Evolutionary conservation across 2,329 filamentous ascomycete species (phyloP).

Genomic region (Penicillium thymicola): DNA sequence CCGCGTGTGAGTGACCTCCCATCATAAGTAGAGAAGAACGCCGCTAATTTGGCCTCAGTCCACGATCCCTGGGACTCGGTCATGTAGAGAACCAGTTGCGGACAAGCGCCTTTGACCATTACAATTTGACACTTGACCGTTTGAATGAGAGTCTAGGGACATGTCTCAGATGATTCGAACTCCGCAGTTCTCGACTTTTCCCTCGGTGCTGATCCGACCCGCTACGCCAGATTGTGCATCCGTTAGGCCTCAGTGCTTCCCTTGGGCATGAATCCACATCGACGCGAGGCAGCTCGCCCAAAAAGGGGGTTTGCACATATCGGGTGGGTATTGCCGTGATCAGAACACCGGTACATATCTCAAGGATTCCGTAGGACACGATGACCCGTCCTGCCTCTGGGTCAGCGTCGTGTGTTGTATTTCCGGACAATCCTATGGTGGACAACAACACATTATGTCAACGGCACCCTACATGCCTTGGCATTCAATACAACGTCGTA

Average conservation of each 20-base stretch:
- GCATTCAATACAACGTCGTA: not conserved
- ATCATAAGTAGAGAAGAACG: constrained; percentile 8
- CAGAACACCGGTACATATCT: constrained; percentile 1
- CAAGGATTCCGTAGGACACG: not conserved
- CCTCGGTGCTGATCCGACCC: constrained; percentile 12
- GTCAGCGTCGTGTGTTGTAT: not conserved
- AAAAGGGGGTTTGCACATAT: constrained; percentile 8
- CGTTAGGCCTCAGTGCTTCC: constrained; percentile 21
- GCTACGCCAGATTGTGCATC: constrained; percentile 9
- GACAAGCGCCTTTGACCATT: constrained; percentile 39
- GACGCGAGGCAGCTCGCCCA: constrained; percentile 13
- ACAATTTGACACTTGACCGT: constrained; percentile 44
- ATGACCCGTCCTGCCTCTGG: not conserved
- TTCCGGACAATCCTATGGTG: not conserved
- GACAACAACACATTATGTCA: not conserved
- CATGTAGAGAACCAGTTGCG: constrained; percentile 30
- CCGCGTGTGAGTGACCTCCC: constrained; percentile 29
- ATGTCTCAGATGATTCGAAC: constrained; percentile 36
- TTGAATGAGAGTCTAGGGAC: constrained; percentile 49
- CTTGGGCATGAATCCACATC: constrained; percentile 21
- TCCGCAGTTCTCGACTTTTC: constrained; percentile 4
- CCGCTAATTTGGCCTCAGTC: constrained; percentile 27
- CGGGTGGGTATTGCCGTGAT: constrained; percentile 1
- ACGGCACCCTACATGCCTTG: not conserved
- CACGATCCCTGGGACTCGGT: constrained; percentile 29